Conservation (phyloP, 768 basidiomycete genomes). For the Boletales sp. region DNA sequence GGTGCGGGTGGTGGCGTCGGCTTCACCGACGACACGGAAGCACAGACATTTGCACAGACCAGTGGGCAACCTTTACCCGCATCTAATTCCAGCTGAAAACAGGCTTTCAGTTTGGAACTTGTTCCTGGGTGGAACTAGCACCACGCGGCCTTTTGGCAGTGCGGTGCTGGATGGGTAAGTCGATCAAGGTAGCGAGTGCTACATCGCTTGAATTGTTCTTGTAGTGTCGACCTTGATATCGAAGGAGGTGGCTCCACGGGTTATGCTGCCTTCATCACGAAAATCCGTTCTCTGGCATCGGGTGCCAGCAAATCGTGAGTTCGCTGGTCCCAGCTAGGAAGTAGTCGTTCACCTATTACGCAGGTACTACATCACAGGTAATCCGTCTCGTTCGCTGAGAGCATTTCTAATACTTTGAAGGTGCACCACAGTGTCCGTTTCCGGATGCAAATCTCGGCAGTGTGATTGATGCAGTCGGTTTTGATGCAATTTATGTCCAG, state of each 20-base stretch:
- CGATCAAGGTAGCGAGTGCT: background rate
- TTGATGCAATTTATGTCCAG: constrained; percentile 75
- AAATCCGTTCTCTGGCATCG: constrained; percentile 24
- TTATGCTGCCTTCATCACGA: constrained; percentile 44
- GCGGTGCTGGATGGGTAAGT: constrained; percentile 46
- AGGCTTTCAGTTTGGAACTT: constrained; percentile 37
- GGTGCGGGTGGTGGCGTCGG: constrained; percentile 40
- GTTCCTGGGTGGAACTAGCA: constrained; percentile 44
- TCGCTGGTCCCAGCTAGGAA: background rate
- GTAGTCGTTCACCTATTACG: background rate
- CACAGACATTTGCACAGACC: constrained; percentile 29
- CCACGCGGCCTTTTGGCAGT: constrained; percentile 41
- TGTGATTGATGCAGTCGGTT: constrained; percentile 56
- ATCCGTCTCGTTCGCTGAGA: background rate
- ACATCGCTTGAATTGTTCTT: background rate
- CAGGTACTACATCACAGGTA: constrained; percentile 62
- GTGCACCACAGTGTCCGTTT: constrained; percentile 52
- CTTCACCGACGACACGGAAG: constrained; percentile 37
- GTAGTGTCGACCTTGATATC: constrained; percentile 68
- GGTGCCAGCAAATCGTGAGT: constrained; percentile 21
- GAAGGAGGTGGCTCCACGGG: constrained; percentile 56
- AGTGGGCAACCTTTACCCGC: constrained; percentile 8
- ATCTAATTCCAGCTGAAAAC: constrained; percentile 1
- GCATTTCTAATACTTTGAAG: constrained; percentile 9
- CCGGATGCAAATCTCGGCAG: constrained; percentile 60